Evolutionary conservation across 2,329 filamentous ascomycete genomes (phyloP), one percentile per base, ranked within the genome.

Genomic region (Penicillium sp.): DNA sequence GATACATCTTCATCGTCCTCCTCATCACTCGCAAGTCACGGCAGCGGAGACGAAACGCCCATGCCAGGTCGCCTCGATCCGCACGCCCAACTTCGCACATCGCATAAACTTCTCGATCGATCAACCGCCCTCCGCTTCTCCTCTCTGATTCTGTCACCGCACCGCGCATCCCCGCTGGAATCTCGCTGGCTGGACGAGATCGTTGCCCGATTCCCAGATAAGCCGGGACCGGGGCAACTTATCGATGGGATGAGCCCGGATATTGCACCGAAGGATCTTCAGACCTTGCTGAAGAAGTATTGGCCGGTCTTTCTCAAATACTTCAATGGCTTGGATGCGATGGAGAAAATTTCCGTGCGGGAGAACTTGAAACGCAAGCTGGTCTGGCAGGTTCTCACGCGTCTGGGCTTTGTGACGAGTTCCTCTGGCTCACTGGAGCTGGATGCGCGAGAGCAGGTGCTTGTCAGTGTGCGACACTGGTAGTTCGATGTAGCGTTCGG

Each of bases 261-360:
- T 16, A 52, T 63, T 16, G 54, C 60, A 14, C 55, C 62, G 3
- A 58, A 58, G 7, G 70, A 64, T 11, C 58, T 64, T 10, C 62
- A 65, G 24, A 65, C 59, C 9, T 61, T 69, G 1, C 63, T 90
- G 13, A 80, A 84, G 37, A 82, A 85, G 52, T 82, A 84, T 44
- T 96, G 92, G 89, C 83, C 85, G 2, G 78, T 82, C 40, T 86
- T 96, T 64, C 83, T 87, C 65, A 91, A 89, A 71, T 94, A 97
- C 72, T 91, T 97, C 64, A 92, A 97, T 71, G 94, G 94, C 1
- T 83, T 82, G 52, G 87, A 89, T 67, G 87, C 92, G 2, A 79
- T 97, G 55, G 94, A 99, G 76, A 87, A 92, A 64, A 89, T 99
- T 61, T 85, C 89, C 1, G 78, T 94, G n/a, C 83, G 88, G 52